These are phyloP conservation scores for Raphanus raphanistrum DNA, from an alignment of 345 rosid species.

Conservation along the genomic window DNA sequence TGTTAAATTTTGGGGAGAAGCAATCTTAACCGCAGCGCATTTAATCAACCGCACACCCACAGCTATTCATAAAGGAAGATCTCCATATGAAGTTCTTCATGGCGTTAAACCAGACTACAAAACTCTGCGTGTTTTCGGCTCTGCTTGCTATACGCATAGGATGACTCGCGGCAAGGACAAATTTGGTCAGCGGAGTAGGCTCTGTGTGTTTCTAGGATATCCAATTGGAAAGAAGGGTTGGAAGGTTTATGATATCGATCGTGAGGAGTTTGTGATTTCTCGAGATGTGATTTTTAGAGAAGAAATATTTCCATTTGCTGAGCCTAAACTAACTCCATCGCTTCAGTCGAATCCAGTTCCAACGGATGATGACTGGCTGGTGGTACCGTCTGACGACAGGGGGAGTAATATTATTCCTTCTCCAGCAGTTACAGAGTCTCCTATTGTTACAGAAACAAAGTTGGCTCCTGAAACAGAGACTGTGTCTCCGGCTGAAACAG, in stretches of 20 bases:
- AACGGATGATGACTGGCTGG: neutral
- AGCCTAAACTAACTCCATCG: neutral
- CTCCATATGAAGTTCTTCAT: neutral
- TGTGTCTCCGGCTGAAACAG: no score
- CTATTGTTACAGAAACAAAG: no score
- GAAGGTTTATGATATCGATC: neutral
- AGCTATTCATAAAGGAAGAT: neutral
- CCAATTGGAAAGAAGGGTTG: neutral
- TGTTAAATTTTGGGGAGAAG: neutral
- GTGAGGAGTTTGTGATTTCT: neutral
- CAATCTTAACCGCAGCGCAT: neutral
- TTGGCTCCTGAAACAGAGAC: no score
- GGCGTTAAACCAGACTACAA: neutral
- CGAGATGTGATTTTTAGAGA: neutral
- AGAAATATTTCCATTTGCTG: neutral
- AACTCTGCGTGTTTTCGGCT: neutral
- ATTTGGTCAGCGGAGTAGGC: neutral
- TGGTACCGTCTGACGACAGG: neutral
- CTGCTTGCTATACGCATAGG: neutral
- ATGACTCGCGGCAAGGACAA: neutral
- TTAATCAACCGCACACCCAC: neutral
- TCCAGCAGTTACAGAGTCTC: neutral
- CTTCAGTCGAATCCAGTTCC: neutral
- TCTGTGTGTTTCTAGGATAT: neutral
- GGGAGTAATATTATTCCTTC: neutral